Evolutionary conservation across 2,329 filamentous ascomycete genomes (phyloP).

Genomic region (Talaromyces sp.): DNA sequence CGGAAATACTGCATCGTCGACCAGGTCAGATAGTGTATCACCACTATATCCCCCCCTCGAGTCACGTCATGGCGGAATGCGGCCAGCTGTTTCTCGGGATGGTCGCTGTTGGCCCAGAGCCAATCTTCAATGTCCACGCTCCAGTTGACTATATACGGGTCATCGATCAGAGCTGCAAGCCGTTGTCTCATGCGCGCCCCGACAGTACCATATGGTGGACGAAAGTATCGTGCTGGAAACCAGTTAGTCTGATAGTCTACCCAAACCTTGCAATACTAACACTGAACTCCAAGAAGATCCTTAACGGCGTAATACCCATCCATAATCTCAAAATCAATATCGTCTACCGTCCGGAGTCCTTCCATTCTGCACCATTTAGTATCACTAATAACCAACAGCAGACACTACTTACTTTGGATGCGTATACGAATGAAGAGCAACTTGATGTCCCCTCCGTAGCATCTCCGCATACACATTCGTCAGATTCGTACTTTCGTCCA

Average conservation of each 20-base stretch:
- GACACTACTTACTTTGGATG: slow-evolving; percentile 52
- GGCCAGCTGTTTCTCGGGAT: slow-evolving; percentile 63
- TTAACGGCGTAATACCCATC: slow-evolving; percentile 28
- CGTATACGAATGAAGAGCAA: slow-evolving; percentile 64
- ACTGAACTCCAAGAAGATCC: slow-evolving; percentile 27
- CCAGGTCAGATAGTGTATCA: slow-evolving; percentile 66
- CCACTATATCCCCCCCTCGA: slow-evolving; percentile 60
- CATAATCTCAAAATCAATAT: slow-evolving; percentile 36
- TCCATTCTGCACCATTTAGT: slow-evolving; percentile 28
- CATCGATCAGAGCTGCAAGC: slow-evolving; percentile 49
- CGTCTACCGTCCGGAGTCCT: slow-evolving; percentile 22
- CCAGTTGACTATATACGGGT: slow-evolving; percentile 62
- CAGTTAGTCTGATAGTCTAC: not conserved
- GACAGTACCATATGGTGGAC: slow-evolving; percentile 65
- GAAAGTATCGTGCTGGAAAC: slow-evolving; percentile 54
- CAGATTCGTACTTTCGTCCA: slow-evolving; percentile 57
- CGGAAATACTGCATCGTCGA: slow-evolving; percentile 60
- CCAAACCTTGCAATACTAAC: slow-evolving; percentile 24
- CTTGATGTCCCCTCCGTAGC: slow-evolving; percentile 59
- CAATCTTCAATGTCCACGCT: slow-evolving; percentile 68
- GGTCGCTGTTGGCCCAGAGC: slow-evolving; percentile 59
- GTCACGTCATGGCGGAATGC: slow-evolving; percentile 61
- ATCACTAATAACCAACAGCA: not conserved
- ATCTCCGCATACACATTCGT: slow-evolving; percentile 62
- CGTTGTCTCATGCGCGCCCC: slow-evolving; percentile 63